Evolutionary conservation across 495 filamentous ascomycete species (phyloP).

Genomic region (Lasiosphaeriaceae sp.): DNA sequence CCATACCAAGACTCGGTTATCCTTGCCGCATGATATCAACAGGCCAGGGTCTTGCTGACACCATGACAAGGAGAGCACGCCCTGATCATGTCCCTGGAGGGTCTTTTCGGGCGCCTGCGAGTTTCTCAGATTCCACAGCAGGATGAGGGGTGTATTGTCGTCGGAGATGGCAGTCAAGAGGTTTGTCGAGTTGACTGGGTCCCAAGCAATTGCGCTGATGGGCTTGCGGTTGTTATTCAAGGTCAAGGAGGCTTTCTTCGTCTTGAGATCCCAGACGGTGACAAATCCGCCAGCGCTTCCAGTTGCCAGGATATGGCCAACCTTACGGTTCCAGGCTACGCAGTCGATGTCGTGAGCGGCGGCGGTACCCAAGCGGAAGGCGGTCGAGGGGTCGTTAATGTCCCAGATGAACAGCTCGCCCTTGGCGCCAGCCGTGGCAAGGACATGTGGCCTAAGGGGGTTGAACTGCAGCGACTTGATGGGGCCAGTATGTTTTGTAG

Average conservation of each 20-base stretch:
- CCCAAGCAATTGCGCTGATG: slow-evolving; percentile 95
- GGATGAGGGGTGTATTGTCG: slow-evolving; percentile 82
- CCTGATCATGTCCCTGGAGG: slow-evolving; percentile 83
- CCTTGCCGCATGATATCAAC: slow-evolving; percentile 91
- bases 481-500: slow-evolving; percentile 87
- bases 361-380: slow-evolving; percentile 82
- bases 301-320: slow-evolving; percentile 91
- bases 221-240: slow-evolving; percentile 93
- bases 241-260: slow-evolving; percentile 91
- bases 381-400: slow-evolving; percentile 79
- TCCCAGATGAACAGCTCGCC: slow-evolving; percentile 97
- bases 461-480: slow-evolving; percentile 98
- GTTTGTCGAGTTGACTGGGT: slow-evolving; percentile 90
- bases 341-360: slow-evolving; percentile 92
- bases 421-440: slow-evolving; percentile 89
- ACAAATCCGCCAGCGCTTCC: slow-evolving; percentile 93
- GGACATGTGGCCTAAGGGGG: slow-evolving; percentile 82
- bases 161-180: slow-evolving; percentile 89
- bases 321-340: slow-evolving; percentile 97
- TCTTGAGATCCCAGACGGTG: slow-evolving; percentile 97
- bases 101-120: slow-evolving; percentile 90
- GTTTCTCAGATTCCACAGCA: slow-evolving; percentile 93
- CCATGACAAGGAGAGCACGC: slow-evolving; percentile 93
- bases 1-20: slow-evolving; percentile 94
- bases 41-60: slow-evolving; percentile 88